Evolutionary conservation across 495 filamentous ascomycete species (phyloP).

Genomic region (Daldinia loculata): DNA sequence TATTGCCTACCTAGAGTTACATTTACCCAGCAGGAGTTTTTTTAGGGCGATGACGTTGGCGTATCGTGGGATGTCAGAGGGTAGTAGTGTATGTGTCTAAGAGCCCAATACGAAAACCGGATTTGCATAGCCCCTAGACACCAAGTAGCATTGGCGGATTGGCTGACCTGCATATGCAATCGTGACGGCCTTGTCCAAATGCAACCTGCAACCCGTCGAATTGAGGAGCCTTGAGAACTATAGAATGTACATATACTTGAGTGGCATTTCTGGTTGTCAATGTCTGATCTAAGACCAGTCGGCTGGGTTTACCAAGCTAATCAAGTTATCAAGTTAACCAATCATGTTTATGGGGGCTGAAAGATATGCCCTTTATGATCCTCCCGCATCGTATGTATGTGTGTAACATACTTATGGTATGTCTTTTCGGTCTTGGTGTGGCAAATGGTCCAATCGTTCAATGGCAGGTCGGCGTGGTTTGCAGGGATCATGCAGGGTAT

Average conservation of each 20-base stretch:
- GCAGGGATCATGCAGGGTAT: conserved; percentile 31
- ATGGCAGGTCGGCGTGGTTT: conserved; percentile 24
- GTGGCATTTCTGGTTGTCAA: neutral
- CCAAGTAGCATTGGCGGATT: conserved; percentile 32
- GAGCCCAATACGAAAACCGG: conserved; percentile 51
- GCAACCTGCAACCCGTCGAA: conserved; percentile 38
- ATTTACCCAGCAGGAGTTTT: conserved; percentile 16
- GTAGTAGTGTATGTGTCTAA: neutral
- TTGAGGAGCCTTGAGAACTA: conserved; percentile 28
- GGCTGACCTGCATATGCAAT: conserved; percentile 43
- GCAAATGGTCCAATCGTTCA: conserved; percentile 21
- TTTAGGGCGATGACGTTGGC: conserved; percentile 51
- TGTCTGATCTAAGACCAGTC: conserved; percentile 2
- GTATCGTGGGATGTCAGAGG: conserved; percentile 17
- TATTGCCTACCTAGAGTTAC: conserved; percentile 36
- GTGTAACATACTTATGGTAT: neutral
- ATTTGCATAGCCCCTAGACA: conserved; percentile 43
- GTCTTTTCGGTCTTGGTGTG: neutral
- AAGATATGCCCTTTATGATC: conserved; percentile 4
- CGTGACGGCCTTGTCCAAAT: conserved; percentile 29
- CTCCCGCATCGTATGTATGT: conserved; percentile 19
- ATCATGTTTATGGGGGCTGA: neutral
- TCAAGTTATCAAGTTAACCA: neutral
- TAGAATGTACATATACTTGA: neutral
- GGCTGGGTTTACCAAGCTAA: neutral